Percentiles rank a stretch among this genome's conserved stretches.
phyloP scores from a whole-genome alignment of 2,329 filamentous ascomycete species.

The Xylaria sp. region DNA sequence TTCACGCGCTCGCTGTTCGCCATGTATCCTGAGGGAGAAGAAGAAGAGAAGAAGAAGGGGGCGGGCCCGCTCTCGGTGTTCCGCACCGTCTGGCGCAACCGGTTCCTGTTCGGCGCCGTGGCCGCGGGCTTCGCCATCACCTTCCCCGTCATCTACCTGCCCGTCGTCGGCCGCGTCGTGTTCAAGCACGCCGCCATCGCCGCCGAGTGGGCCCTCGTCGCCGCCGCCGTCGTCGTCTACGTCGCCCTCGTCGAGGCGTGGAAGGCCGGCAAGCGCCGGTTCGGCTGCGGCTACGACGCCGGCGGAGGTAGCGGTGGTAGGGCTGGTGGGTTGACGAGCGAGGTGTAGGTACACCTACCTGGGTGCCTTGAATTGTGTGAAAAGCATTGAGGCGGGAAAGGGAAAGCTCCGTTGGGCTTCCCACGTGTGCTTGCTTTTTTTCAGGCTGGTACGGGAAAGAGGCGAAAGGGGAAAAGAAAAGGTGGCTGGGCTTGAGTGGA shows the following conservation, averaged over 20 bases:
- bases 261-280: conserved; percentile 67
- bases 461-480: too few species aligned
- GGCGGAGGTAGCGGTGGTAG: too few species aligned
- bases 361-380: too few species aligned
- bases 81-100: conserved; percentile 68
- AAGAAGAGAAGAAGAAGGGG: too few species aligned
- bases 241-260: conserved; percentile 66
- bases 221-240: conserved; percentile 61
- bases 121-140: conserved; percentile 61
- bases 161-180: conserved; percentile 64
- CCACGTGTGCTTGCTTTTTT: too few species aligned
- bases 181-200: conserved; percentile 71
- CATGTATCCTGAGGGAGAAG: conserved; percentile 64
- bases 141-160: conserved; percentile 69
- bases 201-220: conserved; percentile 75
- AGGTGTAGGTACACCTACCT: too few species aligned
- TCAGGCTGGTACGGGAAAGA: too few species aligned
- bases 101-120: conserved; percentile 67
- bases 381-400: too few species aligned
- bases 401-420: too few species aligned
- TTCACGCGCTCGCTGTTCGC: conserved; percentile 70
- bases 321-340: too few species aligned
- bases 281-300: too few species aligned
- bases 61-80: conserved; percentile 53
- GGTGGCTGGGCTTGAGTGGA: too few species aligned